Conservation (phyloP, 192 early-diverging fungal genomes). For the Chytriomyces confervae region DNA sequence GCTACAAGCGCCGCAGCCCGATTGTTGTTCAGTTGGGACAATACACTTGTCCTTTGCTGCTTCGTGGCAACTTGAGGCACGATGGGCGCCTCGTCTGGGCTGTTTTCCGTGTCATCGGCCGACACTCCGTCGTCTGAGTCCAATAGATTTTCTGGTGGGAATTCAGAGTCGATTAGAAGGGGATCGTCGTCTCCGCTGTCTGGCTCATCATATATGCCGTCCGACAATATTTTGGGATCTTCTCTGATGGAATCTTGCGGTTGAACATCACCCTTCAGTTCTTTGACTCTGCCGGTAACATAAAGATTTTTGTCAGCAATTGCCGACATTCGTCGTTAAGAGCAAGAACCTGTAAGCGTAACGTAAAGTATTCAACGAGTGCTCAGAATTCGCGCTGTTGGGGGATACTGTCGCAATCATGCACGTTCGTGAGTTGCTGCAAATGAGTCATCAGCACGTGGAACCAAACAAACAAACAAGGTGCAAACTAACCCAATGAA, state of each 20-base stretch:
- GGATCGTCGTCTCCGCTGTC: conserved; percentile 33
- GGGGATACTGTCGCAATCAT: conserved; percentile 99
- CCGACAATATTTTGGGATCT: conserved; percentile 7
- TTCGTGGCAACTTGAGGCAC: no score
- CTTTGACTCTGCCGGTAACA: conserved; percentile 55
- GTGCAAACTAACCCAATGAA: conserved; percentile 75
- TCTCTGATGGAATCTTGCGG: conserved; percentile 31
- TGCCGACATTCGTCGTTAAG: not conserved
- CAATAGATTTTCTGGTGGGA: conserved; percentile 49
- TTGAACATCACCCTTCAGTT: conserved; percentile 57
- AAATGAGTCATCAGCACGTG: not conserved
- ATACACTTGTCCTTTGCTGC: not conserved
- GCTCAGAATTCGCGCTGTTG: conserved; percentile 93
- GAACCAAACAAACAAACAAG: not conserved
- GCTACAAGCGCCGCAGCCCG: not conserved
- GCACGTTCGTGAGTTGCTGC: conserved; percentile 88
- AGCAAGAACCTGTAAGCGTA: conserved; percentile 84
- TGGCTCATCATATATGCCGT: conserved; percentile 41
- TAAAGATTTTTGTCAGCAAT: no score
- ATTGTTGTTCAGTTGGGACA: conserved; percentile 35
- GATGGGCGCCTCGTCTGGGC: conserved; percentile 2
- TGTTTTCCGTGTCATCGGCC: conserved; percentile 36
- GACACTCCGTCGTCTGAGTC: conserved; percentile 37
- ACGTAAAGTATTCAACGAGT: conserved; percentile 94
- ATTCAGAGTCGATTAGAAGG: conserved; percentile 50